Evolutionary conservation across 495 filamentous ascomycete genomes (phyloP), one percentile per base, ranked within the genome.

Genomic region (Xylaria telfairii): DNA sequence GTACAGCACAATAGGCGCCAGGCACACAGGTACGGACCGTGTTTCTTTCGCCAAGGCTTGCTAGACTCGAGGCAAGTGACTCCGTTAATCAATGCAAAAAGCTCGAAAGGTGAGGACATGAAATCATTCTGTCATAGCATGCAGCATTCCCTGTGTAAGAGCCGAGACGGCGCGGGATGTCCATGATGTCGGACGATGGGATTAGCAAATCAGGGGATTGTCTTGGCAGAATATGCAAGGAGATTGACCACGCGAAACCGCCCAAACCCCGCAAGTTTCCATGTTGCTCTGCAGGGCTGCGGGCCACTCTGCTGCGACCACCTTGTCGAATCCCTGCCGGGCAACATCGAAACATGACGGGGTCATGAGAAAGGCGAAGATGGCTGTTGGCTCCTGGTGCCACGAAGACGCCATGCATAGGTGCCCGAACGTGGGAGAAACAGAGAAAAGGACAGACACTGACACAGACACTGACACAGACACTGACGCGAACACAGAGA

Each of bases 81-180:
- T 62, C 30, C 39, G 24, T 65, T 57, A 65, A 70, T 65, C 60
- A 65, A 65, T 70, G 68, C 61, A 59, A 65, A 70, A 65, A 57
- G 61, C 61, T 70, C 61, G 60, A 65, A 70, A 47, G 37, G 68
- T 51, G 61, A 46, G 28, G 60, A 46, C 24, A 65, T 41, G 61
- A 39, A 70, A 70, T 70, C 68, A 70, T 70, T 37, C 32, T 70
- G 68, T 70, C 68, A 70, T 70, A 70, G 10, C n/a, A 59, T 47
- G 49, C 47, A 70, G 59, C 51, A 59, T 41, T 56, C 44, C 68
- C 51, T 56, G 61, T 34, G 68, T 26, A 60, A 70, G 61, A 28
- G 49, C 34, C 59, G 34, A 47, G 28, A 56, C 19, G 57, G 49
- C 68, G 68, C 51, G 68, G 68, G 68, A 70, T 70, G 68, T 65